Conservation (phyloP, 2,329 filamentous ascomycete species). For the Fusarium mundagurra region DNA sequence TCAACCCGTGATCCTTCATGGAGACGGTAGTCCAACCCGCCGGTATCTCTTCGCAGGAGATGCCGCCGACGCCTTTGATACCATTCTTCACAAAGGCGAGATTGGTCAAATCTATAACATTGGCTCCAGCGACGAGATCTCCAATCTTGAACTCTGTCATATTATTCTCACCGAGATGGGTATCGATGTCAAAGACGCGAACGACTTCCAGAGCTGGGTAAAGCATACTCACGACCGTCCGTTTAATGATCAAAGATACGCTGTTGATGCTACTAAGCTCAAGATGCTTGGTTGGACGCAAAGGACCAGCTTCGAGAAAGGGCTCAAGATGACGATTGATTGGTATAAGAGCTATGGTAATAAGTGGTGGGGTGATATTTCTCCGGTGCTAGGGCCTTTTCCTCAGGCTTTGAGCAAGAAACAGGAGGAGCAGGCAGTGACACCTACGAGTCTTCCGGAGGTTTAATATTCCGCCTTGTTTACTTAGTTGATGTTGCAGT, state of each 20-base stretch:
- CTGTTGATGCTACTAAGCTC: not conserved
- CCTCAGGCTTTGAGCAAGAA: not conserved
- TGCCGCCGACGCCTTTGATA: slow-evolving; percentile 84
- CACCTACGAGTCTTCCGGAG: not conserved
- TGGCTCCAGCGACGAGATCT: slow-evolving; percentile 79
- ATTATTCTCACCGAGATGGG: not conserved
- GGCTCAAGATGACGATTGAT: not conserved
- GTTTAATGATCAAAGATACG: not conserved
- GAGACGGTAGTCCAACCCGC: slow-evolving; percentile 78
- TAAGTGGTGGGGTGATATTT: not conserved
- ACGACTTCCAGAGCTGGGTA: not conserved
- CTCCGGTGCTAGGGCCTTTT: not conserved
- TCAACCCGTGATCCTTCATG: slow-evolving; percentile 77
- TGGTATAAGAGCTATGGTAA: not conserved
- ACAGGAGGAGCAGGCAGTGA: not conserved
- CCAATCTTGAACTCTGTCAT: slow-evolving; percentile 73
- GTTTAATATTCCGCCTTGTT: not conserved
- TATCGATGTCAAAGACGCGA: not conserved
- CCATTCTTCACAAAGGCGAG: slow-evolving; percentile 79
- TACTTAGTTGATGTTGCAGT: not conserved
- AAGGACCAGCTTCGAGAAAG: not conserved
- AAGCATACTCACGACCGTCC: not conserved
- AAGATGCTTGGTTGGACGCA: not conserved
- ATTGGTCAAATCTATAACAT: slow-evolving; percentile 86
- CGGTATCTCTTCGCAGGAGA: slow-evolving; percentile 83